phyloP scores from a whole-genome alignment of 257 asterid genomes.

The Agastache rugosa region DNA sequence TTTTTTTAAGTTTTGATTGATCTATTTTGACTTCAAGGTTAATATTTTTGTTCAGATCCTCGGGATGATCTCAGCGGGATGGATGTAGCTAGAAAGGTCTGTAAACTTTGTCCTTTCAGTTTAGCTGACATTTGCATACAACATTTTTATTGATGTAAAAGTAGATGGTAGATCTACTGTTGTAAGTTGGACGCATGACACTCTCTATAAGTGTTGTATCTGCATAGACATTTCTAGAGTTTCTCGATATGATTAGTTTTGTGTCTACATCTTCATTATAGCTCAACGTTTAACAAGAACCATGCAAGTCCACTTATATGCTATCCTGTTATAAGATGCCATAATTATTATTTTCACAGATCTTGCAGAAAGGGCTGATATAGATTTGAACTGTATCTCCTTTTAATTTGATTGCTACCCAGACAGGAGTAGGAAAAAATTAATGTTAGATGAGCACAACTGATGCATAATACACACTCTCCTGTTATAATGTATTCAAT shows the following conservation, averaged over 20 bases:
- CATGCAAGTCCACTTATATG: background rate
- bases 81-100: conserved; percentile 98
- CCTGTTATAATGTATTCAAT: background rate
- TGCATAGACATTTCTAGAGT: background rate
- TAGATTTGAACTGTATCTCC: background rate
- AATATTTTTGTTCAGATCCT: conserved; percentile 68
- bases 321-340: conserved; percentile 20
- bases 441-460: background rate
- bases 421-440: background rate
- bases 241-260: background rate
- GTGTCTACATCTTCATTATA: background rate
- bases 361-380: conserved; percentile 7
- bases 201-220: conserved; percentile 18
- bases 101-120: conserved; percentile 29
- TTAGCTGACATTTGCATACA: conserved; percentile 20
- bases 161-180: conserved; percentile 7
- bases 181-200: conserved; percentile 8
- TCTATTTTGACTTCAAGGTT: conserved; percentile 39
- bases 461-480: conserved; percentile 1
- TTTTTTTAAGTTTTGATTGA: background rate
- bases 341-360: conserved; percentile 16
- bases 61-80: conserved; percentile 96
- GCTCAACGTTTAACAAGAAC: background rate
- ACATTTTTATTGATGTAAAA: background rate
- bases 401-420: background rate